A percentile compares a stretch with the other conserved stretches of the same genome.
Evolutionary conservation across 208 protist species (phyloP).

Genomic region (Vickermania spadyakhi): DNA sequence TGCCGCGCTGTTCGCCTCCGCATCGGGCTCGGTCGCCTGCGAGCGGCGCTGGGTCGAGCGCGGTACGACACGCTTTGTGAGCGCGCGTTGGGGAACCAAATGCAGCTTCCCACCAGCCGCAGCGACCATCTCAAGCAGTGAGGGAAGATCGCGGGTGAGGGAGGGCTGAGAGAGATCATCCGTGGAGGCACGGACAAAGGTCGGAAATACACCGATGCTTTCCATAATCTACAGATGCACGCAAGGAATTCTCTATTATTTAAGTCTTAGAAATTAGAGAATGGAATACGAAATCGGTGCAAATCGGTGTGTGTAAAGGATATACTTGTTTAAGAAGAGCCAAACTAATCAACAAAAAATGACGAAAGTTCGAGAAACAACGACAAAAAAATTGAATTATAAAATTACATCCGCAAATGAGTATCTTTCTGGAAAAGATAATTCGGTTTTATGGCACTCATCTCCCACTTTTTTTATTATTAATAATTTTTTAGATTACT

Average conservation of each 20-base stretch:
- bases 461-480: no score
- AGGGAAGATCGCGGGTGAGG: conserved; percentile 19
- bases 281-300: conserved; percentile 9
- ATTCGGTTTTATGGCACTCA: no score
- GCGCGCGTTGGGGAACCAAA: conserved; percentile 35
- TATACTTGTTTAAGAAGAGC: no score
- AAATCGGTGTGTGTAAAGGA: not conserved
- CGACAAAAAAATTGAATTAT: no score
- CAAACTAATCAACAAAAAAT: no score
- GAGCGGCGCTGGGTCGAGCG: not conserved
- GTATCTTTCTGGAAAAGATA: no score
- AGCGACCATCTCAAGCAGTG: conserved; percentile 68
- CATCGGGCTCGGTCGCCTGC: not conserved
- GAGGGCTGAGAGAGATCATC: conserved; percentile 6
- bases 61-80: conserved; percentile 5
- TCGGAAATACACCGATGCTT: conserved; percentile 21
- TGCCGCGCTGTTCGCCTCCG: not conserved
- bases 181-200: conserved; percentile 36
- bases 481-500: no score
- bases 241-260: no score
- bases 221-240: no score
- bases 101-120: conserved; percentile 38
- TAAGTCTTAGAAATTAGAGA: not conserved
- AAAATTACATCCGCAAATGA: no score
- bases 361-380: no score